Evolutionary conservation across 805 yeast species (phyloP), one percentile per base, ranked within the genome.

Genomic region (Starmerella potacharoeniae): DNA sequence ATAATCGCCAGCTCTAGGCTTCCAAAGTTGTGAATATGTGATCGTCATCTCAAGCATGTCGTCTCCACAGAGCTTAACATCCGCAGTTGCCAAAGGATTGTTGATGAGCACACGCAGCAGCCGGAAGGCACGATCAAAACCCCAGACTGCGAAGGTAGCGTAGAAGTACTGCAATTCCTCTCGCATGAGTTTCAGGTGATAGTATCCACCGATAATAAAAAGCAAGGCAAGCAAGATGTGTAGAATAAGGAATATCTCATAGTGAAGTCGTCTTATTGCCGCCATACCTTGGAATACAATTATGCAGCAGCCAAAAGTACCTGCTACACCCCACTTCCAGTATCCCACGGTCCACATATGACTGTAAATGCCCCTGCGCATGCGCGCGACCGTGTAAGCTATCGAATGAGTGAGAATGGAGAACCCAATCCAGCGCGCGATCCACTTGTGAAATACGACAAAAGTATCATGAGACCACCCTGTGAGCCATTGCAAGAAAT

Each of bases 101-200:
- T 40, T 6, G 17, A 36, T 11, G 11, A 49, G 53, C 1, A 86
- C 66, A 53, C 86, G 75, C 1, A 74, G 69, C 11, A 81, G 55
- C 60, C 95, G 75, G 9, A 78, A 62, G 0, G 79, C 54, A 55
- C 89, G 71, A 64, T 86, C 93, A 60, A 79, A 73, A 2, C 72
- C 74, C 95, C 95, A 87, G 11, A 86, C 70, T 0, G 78, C 81
- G 58, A 79, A 74, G 6, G 81, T 65, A 5, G 79, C 75, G 55
- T 77, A 79, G 11, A 76, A 61, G 69, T 74, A 78, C 53, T 72
- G 75, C 60, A 73, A 71, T 72, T 76, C 75, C 1, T 77, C 77
- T 52, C 73, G 70, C 63, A 62, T 33, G 50, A 49, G 55, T 17
- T 55, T 67, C 64, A 81, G 73, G 66, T 86, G 95, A 41, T 71